A percentile compares a stretch with the other conserved stretches of the same genome.
Evolutionary conservation across 2,329 filamentous ascomycete species (phyloP).

Genomic region (Tolypocladium inflatum): DNA sequence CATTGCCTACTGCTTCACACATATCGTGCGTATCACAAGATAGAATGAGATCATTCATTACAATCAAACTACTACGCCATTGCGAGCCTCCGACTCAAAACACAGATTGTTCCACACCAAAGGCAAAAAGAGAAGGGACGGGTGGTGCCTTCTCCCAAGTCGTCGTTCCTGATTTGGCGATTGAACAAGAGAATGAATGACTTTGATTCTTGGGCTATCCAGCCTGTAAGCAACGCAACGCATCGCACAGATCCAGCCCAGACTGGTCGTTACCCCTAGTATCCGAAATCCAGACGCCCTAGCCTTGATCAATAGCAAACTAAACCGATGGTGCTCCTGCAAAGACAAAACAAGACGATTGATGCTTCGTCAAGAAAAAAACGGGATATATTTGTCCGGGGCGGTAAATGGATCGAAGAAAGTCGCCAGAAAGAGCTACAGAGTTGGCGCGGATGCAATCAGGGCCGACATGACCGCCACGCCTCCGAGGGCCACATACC

Average conservation of each 20-base stretch:
- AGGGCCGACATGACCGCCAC: slow-evolving; percentile 29
- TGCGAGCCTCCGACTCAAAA: not conserved
- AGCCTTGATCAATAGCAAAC: not conserved
- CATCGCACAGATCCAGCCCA: not conserved
- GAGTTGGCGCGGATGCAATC: slow-evolving; percentile 25
- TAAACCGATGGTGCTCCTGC: not conserved
- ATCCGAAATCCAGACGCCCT: not conserved
- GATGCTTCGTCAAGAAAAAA: not conserved
- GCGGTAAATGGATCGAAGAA: not conserved
- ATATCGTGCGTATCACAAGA: not conserved
- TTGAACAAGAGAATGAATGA: not conserved
- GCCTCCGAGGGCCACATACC: slow-evolving; percentile 26
- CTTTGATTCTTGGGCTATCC: not conserved
- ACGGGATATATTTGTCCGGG: not conserved
- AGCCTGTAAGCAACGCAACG: not conserved
- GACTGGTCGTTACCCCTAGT: not conserved
- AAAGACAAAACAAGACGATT: not conserved
- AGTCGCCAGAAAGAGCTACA: not conserved
- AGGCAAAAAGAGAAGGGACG: not conserved
- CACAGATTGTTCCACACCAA: not conserved
- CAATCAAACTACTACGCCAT: not conserved
- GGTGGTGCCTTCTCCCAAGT: not conserved
- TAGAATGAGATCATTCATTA: not conserved
- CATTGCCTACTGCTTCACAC: not conserved
- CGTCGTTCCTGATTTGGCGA: not conserved